phyloP scores from a whole-genome alignment of 441 rosid genomes.

The Omphalea diandra region DNA sequence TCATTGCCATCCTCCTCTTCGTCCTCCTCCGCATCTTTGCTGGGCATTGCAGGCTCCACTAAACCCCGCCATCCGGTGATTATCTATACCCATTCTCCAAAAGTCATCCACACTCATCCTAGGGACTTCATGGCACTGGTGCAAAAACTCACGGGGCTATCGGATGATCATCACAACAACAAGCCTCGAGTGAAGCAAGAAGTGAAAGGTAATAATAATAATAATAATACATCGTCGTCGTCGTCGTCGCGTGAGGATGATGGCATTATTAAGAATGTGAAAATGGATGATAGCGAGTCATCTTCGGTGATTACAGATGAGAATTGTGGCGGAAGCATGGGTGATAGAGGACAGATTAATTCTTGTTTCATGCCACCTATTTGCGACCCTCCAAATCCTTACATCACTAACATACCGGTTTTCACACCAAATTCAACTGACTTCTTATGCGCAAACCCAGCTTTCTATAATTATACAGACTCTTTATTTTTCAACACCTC shows the following conservation, averaged over 20 bases:
- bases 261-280: background rate
- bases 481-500: conserved; percentile 36
- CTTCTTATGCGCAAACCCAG: conserved; percentile 41
- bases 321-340: conserved; percentile 39
- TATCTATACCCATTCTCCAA: conserved; percentile 79
- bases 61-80: conserved; percentile 74
- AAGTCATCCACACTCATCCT: conserved; percentile 68
- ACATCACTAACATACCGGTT: conserved; percentile 39
- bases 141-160: conserved; percentile 72
- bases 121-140: conserved; percentile 76
- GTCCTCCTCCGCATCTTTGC: conserved; percentile 22
- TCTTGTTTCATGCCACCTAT: conserved; percentile 41
- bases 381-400: conserved; percentile 43
- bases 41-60: conserved; percentile 16
- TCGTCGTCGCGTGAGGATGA: conserved; percentile 22
- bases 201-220: conserved; percentile 4
- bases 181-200: conserved; percentile 10
- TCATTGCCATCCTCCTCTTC: conserved; percentile 29
- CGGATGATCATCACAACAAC: conserved; percentile 34
- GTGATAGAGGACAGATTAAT: conserved; percentile 48
- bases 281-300: conserved; percentile 50
- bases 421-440: conserved; percentile 45
- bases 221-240: too few species aligned
- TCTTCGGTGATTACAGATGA: conserved; percentile 60
- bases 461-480: conserved; percentile 41